Conservation (phyloP, 2,329 filamentous ascomycete genomes). For the Microdochium paspali region DNA sequence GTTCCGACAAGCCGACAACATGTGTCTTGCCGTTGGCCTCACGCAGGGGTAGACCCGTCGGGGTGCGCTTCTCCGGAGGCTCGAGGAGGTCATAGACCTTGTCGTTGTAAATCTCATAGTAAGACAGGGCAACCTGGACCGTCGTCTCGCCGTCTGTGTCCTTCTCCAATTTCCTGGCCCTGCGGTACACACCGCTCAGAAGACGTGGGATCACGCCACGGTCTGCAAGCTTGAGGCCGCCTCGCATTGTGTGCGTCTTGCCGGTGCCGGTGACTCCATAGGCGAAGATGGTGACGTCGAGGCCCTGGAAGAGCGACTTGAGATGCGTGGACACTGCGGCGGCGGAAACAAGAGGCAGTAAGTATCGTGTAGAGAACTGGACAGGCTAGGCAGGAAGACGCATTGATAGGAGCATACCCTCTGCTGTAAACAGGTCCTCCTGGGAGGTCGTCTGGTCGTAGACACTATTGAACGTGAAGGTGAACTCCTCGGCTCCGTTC, state of each 20-base stretch:
- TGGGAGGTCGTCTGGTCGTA: conserved; percentile 76
- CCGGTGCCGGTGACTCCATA: conserved; percentile 91
- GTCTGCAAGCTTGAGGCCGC: conserved; percentile 76
- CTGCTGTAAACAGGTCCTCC: conserved; percentile 78
- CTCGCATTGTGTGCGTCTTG: conserved; percentile 94
- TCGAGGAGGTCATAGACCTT: conserved; percentile 90
- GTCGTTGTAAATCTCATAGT: conserved; percentile 97
- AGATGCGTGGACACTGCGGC: conserved; percentile 80
- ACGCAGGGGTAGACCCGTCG: conserved; percentile 69
- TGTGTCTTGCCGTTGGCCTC: conserved; percentile 82
- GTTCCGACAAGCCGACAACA: conserved; percentile 77
- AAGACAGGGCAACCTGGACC: conserved; percentile 71
- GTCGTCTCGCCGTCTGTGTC: conserved; percentile 61
- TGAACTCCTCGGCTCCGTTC: conserved; percentile 84
- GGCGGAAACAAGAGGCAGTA: conserved; percentile 5
- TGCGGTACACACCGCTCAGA: conserved; percentile 75
- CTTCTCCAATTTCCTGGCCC: conserved; percentile 76
- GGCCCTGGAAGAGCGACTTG: conserved; percentile 84
- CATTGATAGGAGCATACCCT: conserved; percentile 49
- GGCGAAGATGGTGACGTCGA: conserved; percentile 83
- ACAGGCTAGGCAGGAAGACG: not conserved
- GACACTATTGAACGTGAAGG: conserved; percentile 89
- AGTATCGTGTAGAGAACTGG: conserved; percentile 6
- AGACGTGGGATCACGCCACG: conserved; percentile 81
- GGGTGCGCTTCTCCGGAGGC: conserved; percentile 74